Evolutionary conservation across 352 stramenopile genomes (phyloP).

Genomic region (Achlya hypogyna): DNA sequence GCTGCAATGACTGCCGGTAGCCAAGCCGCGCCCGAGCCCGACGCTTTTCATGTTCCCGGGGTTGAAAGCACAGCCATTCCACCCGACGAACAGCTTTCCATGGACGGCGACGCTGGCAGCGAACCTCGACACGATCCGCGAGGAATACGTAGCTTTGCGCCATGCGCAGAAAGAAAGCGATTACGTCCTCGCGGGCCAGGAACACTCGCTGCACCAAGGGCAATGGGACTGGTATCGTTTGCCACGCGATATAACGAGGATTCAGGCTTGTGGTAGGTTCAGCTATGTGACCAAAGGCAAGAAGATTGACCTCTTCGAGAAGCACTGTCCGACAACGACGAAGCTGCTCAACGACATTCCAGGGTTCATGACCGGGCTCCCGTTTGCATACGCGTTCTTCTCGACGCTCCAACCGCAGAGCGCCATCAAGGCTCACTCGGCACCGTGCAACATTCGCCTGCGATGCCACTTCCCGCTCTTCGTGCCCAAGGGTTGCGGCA

Average conservation of each 20-base stretch:
- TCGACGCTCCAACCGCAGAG: slow-evolving; percentile 87
- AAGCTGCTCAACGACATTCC: slow-evolving; percentile 67
- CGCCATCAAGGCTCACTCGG: slow-evolving; percentile 87
- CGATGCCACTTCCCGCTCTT: slow-evolving; percentile 92
- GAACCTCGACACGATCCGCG: slow-evolving; percentile 47
- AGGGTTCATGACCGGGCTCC: slow-evolving; percentile 79
- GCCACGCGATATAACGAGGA: slow-evolving; percentile 20
- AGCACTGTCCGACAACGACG: slow-evolving; percentile 53
- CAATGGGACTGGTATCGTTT: slow-evolving; percentile 92
- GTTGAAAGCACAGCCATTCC: slow-evolving; percentile 51
- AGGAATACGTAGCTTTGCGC: slow-evolving; percentile 48
- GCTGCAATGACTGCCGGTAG: slow-evolving; percentile 25
- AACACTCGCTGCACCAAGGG: slow-evolving; percentile 68
- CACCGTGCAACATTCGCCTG: slow-evolving; percentile 93
- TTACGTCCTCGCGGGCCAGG: slow-evolving; percentile 60
- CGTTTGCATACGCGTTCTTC: slow-evolving; percentile 95
- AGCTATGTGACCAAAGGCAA: slow-evolving; percentile 70
- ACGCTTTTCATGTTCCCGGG: slow-evolving; percentile 77
- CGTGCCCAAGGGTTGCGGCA: slow-evolving; percentile 83
- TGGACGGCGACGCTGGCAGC: slow-evolving; percentile 45
- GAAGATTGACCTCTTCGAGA: slow-evolving; percentile 37
- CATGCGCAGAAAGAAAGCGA: slow-evolving; percentile 30
- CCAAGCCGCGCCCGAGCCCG: slow-evolving; percentile 62
- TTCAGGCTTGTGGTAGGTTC: slow-evolving; percentile 25
- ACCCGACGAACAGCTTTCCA: slow-evolving; percentile 45